Percentiles rank a stretch among this genome's conserved stretches.
phyloP scores from a whole-genome alignment of 2,329 filamentous ascomycete genomes.

The Aspergillus vadensis region DNA sequence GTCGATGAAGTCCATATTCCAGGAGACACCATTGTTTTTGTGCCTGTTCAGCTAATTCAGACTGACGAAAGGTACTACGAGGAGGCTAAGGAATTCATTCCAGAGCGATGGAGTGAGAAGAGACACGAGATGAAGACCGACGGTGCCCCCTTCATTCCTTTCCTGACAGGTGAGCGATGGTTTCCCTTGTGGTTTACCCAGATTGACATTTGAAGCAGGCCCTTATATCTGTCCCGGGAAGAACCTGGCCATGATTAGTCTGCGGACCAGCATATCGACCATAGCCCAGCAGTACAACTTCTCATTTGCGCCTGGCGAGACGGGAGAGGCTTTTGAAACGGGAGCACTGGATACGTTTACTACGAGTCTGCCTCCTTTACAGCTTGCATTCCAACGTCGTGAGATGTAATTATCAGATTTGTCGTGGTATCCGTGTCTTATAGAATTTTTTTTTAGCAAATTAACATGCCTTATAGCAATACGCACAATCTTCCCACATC shows the following conservation, averaged over 20 bases:
- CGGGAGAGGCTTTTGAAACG: conserved; percentile 20
- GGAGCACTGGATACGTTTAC: conserved; percentile 26
- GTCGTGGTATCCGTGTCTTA: no score
- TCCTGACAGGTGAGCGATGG: conserved; percentile 17
- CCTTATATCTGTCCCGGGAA: conserved; percentile 35
- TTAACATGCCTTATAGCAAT: no score
- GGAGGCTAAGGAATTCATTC: conserved; percentile 30
- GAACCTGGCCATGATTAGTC: conserved; percentile 34
- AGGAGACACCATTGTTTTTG: conserved; percentile 28
- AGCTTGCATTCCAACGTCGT: conserved; percentile 10
- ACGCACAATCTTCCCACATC: no score
- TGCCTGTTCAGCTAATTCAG: conserved; percentile 29
- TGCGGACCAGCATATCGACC: conserved; percentile 28
- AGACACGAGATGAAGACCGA: conserved; percentile 22
- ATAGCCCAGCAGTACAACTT: conserved; percentile 25
- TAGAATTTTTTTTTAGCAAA: no score
- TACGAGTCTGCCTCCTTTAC: conserved; percentile 32
- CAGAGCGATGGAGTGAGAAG: conserved; percentile 33
- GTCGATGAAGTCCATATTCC: conserved; percentile 14
- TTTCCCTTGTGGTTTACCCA: conserved; percentile 3
- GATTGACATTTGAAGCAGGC: conserved; percentile 15
- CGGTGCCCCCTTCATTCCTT: conserved; percentile 32
- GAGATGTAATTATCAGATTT: neutral
- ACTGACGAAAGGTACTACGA: conserved; percentile 25
- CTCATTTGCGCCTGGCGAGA: conserved; percentile 23